Evolutionary conservation across 805 yeast genomes (phyloP), one percentile per base, ranked within the genome.

Genomic region (Kodamaea kaohsiungensis): DNA sequence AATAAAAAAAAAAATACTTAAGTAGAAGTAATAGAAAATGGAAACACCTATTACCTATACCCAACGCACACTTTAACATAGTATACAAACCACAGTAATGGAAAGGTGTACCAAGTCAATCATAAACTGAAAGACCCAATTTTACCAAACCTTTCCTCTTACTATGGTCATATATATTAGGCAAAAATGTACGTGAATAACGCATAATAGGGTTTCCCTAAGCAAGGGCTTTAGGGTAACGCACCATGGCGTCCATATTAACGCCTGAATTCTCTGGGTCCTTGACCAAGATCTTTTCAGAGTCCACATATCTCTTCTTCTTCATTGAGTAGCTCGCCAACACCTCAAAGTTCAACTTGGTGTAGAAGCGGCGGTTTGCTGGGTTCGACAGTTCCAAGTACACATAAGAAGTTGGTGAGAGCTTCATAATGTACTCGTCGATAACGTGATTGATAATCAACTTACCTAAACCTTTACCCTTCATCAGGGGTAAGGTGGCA

Each of bases 301-400:
- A 46, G 46, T 58, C 59, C 39, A 58, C 67, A 35, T 61, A 65
- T 42, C 61, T 64, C 48, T 61, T 65, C 52, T 63, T 62, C 50
- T 66, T 68, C 48, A 72, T 64, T 18, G 65, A 62, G 56, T 67
- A 73, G 43, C 71, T 70, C 38, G 66, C 66, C 60, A 65, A 64
- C 54, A 70, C 59, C 38, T 61, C 55, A 59, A 82, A 84, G 16
- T 86, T 87, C 60, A 82, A 69, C 63, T 81, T 81, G 56, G 74
- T 73, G 65, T 84, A 84, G 54, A 84, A 81, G 52, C 68, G 71
- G 37, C 83, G 70, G 63, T 83, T 84, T 52, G 76, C 72, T 9
- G 80, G 80, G 66, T 81, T 82, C 22, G 87, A 81, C 48, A 83
- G 76, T 65, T 84, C 88, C 56, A 84, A 73, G 65, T 84, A 84